phyloP scores from a whole-genome alignment of 2,329 filamentous ascomycete genomes.

The Neonectria coccinea region DNA sequence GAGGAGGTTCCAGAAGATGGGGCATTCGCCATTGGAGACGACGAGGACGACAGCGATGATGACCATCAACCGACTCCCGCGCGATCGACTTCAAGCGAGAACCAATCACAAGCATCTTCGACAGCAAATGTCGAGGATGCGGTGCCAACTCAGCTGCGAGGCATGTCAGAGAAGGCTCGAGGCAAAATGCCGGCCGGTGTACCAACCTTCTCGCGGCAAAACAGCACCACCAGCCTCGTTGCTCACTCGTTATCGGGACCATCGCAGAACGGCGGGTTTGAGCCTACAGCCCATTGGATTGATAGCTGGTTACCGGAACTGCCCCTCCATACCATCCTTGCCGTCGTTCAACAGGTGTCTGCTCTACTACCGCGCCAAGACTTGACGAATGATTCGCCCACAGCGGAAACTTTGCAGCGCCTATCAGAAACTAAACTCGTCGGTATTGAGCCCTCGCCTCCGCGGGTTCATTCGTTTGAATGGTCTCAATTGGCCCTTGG shows the following conservation, averaged over 20 bases:
- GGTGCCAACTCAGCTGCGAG: slow-evolving; percentile 83
- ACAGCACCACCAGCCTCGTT: slow-evolving; percentile 84
- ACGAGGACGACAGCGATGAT: slow-evolving; percentile 73
- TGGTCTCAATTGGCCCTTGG: slow-evolving; percentile 92
- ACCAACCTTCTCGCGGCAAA: slow-evolving; percentile 87
- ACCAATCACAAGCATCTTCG: slow-evolving; percentile 74
- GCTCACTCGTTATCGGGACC: slow-evolving; percentile 71
- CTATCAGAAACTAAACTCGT: slow-evolving; percentile 73
- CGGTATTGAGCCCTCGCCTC: slow-evolving; percentile 78
- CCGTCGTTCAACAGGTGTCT: slow-evolving; percentile 75
- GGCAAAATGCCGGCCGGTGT: slow-evolving; percentile 93
- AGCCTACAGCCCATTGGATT: slow-evolving; percentile 86
- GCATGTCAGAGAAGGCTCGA: slow-evolving; percentile 97
- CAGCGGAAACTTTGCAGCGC: slow-evolving; percentile 61
- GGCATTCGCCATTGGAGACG: slow-evolving; percentile 90
- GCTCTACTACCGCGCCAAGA: slow-evolving; percentile 67
- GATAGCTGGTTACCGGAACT: slow-evolving; percentile 94
- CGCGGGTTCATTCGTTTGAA: slow-evolving; percentile 89
- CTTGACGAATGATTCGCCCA: slow-evolving; percentile 56
- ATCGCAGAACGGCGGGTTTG: slow-evolving; percentile 73
- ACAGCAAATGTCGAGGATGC: slow-evolving; percentile 78
- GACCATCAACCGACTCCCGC: slow-evolving; percentile 68
- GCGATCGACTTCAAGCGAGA: slow-evolving; percentile 72
- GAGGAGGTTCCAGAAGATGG: slow-evolving; percentile 69
- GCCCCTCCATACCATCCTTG: slow-evolving; percentile 87